Percentiles rank a stretch among this genome's conserved stretches.
phyloP scores from a whole-genome alignment of 768 basidiomycete genomes.

The Candolleomyces eurysporus region DNA sequence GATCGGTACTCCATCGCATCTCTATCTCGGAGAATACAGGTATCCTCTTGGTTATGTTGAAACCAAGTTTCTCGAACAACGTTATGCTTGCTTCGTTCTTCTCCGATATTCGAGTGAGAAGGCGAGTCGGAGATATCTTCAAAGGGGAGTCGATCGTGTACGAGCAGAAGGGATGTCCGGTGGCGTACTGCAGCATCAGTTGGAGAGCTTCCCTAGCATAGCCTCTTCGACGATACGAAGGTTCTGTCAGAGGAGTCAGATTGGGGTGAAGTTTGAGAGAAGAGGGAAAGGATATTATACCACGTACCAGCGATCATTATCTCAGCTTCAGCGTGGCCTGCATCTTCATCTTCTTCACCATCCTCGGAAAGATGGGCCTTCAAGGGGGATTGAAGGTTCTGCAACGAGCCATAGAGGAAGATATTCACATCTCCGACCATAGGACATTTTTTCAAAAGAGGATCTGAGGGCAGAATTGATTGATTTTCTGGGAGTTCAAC shows the following conservation, averaged over 20 bases:
- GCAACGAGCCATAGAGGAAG: slow-evolving; percentile 62
- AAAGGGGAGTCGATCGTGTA: slow-evolving; percentile 10
- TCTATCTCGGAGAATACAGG: slow-evolving; percentile 84
- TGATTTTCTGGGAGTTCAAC: neutral
- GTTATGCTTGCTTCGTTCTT: slow-evolving; percentile 66
- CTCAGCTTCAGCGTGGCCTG: slow-evolving; percentile 66
- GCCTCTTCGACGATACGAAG: slow-evolving; percentile 66
- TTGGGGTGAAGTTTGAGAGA: neutral
- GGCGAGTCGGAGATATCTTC: slow-evolving; percentile 37
- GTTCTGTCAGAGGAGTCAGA: slow-evolving; percentile 40
- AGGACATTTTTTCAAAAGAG: slow-evolving; percentile 34
- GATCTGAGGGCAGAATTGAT: slow-evolving; percentile 28
- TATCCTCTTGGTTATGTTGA: slow-evolving; percentile 61
- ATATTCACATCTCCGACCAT: slow-evolving; percentile 96
- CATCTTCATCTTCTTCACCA: slow-evolving; percentile 27
- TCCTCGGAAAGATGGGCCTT: slow-evolving; percentile 12
- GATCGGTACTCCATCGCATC: slow-evolving; percentile 50
- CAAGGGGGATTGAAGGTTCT: neutral
- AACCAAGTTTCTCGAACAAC: slow-evolving; percentile 78
- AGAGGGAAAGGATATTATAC: neutral
- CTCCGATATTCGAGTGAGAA: slow-evolving; percentile 72
- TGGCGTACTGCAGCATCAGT: slow-evolving; percentile 68
- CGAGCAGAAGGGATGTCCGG: slow-evolving; percentile 36
- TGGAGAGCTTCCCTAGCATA: slow-evolving; percentile 60
- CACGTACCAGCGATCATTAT: slow-evolving; percentile 86